Conservation (phyloP, 2,329 filamentous ascomycete species). For the Madurella fahalii region DNA sequence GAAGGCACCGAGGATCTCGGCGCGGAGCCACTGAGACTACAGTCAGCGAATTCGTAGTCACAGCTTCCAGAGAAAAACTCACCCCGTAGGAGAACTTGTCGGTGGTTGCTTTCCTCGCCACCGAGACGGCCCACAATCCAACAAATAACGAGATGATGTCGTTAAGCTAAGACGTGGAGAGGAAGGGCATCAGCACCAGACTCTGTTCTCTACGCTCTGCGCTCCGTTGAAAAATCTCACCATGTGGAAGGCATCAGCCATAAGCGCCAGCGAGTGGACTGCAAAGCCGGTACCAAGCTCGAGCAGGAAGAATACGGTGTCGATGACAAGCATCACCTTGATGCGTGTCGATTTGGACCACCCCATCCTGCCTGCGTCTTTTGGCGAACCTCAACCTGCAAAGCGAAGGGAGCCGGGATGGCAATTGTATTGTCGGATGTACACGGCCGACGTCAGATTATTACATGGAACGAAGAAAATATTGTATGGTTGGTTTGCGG, state of each 20-base stretch:
- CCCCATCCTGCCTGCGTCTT: constrained; percentile 54
- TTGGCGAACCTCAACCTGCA: background rate
- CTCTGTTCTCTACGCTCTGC: background rate
- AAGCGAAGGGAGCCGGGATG: background rate
- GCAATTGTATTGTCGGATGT: background rate
- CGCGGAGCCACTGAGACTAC: constrained; percentile 75
- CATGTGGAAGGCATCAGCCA: constrained; percentile 99
- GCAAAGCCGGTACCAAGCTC: constrained; percentile 82
- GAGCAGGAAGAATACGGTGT: constrained; percentile 82
- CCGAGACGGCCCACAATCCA: constrained; percentile 90
- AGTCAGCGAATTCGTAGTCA: background rate
- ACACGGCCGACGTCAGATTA: background rate
- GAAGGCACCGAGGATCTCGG: constrained; percentile 91
- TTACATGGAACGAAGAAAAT: background rate
- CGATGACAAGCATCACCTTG: constrained; percentile 86
- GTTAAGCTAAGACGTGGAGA: constrained; percentile 61
- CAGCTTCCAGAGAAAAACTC: constrained; percentile 35
- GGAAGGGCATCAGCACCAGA: constrained; percentile 19
- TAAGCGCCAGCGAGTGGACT: constrained; percentile 86
- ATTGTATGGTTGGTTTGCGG: background rate
- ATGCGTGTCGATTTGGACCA: constrained; percentile 93
- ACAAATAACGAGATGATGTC: constrained; percentile 93
- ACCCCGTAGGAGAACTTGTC: constrained; percentile 95
- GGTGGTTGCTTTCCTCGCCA: constrained; percentile 77
- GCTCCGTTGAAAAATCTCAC: constrained; percentile 42